A percentile compares a stretch with the other conserved stretches of the same genome.
Conservation (phyloP, 345 rosid genomes). For the Theobroma cacao region DNA sequence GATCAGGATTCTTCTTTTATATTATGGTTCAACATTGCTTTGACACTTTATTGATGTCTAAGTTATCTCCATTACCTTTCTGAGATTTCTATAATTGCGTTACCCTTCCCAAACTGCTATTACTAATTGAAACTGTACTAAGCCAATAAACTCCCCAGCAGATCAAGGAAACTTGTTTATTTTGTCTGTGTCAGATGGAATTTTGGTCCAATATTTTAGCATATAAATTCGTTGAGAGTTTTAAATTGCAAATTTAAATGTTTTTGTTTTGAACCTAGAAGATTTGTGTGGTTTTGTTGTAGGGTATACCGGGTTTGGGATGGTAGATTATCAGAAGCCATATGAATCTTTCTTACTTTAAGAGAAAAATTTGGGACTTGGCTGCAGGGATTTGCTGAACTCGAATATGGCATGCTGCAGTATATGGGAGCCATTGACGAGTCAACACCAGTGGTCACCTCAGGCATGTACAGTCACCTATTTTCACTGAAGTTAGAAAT, state of each 20-base stretch:
- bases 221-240: not conserved
- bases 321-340: constrained; percentile 1
- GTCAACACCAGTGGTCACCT: constrained; percentile 68
- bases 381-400: constrained; percentile 89
- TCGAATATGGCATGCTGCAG: constrained; percentile 91
- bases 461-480: constrained; percentile 35
- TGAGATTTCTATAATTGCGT: not conserved
- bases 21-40: not conserved
- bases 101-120: not conserved
- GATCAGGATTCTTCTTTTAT: not conserved
- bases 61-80: not conserved
- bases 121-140: not conserved
- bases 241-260: not conserved
- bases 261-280: not conserved
- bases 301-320: not conserved
- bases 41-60: not conserved
- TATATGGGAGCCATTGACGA: constrained; percentile 95
- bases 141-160: not conserved
- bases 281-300: constrained; percentile 8
- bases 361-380: constrained; percentile 12
- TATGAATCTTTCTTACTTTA: not conserved
- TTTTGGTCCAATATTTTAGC: not conserved
- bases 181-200: not conserved
- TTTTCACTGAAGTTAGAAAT: not conserved
- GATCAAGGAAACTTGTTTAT: not conserved